Conservation (phyloP, 129 eudicot species). For the Flaveria brownii region DNA sequence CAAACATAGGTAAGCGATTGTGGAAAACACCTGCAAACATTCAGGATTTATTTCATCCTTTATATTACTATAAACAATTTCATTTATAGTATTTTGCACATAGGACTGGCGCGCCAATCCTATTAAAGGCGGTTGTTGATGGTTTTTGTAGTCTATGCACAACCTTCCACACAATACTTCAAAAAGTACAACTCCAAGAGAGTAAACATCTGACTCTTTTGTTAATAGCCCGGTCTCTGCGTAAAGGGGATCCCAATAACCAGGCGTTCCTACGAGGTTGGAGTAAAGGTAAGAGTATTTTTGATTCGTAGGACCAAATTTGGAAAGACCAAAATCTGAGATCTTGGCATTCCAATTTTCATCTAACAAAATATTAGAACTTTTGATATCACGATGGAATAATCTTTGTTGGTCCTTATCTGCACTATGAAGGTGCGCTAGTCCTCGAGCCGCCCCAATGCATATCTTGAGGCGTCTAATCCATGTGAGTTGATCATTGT, state of each 20-base stretch:
- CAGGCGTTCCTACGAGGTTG: not conserved
- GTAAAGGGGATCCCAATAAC: not conserved
- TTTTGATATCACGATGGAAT: slow-evolving; percentile 10
- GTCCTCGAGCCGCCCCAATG: too few relatives aligned
- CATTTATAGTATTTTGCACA: not conserved
- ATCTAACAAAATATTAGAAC: not conserved
- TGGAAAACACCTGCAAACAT: not conserved
- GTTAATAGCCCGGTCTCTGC: not conserved
- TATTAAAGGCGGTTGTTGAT: not conserved
- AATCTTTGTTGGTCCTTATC: not conserved
- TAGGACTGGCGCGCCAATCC: not conserved
- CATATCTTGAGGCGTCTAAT: too few relatives aligned
- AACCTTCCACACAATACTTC: slow-evolving; percentile 11
- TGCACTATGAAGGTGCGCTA: too few relatives aligned
- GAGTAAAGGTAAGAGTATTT: not conserved
- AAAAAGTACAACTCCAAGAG: slow-evolving; percentile 2
- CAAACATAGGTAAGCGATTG: not conserved
- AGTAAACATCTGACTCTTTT: not conserved
- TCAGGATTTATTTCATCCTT: not conserved
- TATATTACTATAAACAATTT: not conserved
- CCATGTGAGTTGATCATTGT: too few relatives aligned
- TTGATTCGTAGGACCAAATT: not conserved
- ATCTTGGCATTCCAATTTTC: slow-evolving; percentile 2
- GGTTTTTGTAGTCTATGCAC: not conserved
- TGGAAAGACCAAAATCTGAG: not conserved